phyloP scores from a whole-genome alignment of 78 protist species.

The Anaeramoeba flamelloides region DNA sequence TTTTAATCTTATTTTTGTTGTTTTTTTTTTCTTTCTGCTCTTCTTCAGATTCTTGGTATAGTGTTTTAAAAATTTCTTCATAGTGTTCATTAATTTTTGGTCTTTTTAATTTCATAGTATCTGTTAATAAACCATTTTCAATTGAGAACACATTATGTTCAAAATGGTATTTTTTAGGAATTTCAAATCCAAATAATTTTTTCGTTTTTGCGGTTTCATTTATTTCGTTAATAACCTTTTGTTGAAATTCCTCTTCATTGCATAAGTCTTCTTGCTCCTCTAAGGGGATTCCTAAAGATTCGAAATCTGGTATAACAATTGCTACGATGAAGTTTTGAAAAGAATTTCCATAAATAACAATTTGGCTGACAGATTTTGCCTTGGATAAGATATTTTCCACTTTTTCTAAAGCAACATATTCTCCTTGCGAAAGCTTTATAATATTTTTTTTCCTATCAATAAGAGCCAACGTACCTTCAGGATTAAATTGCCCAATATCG shows the following conservation, averaged over 20 bases:
- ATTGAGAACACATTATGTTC: neutral
- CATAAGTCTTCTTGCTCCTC: neutral
- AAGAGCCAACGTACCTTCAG: neutral
- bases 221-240: no score
- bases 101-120: slow-evolving; percentile 19
- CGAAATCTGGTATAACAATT: neutral
- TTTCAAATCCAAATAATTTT: no score
- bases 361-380: neutral
- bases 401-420: slow-evolving; percentile 5
- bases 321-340: slow-evolving; percentile 8
- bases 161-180: no score
- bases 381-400: neutral
- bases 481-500: neutral
- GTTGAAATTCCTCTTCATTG: neutral
- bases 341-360: neutral
- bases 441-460: slow-evolving; percentile 28
- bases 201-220: no score
- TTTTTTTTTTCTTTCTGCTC: no score
- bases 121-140: slow-evolving; percentile 13
- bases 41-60: no score
- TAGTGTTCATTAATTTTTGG: no score
- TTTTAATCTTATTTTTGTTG: no score
- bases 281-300: neutral
- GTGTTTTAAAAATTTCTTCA: no score
- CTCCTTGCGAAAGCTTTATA: slow-evolving; percentile 20